phyloP scores from a whole-genome alignment of 2,329 filamentous ascomycete species.

The Claviceps sp. region DNA sequence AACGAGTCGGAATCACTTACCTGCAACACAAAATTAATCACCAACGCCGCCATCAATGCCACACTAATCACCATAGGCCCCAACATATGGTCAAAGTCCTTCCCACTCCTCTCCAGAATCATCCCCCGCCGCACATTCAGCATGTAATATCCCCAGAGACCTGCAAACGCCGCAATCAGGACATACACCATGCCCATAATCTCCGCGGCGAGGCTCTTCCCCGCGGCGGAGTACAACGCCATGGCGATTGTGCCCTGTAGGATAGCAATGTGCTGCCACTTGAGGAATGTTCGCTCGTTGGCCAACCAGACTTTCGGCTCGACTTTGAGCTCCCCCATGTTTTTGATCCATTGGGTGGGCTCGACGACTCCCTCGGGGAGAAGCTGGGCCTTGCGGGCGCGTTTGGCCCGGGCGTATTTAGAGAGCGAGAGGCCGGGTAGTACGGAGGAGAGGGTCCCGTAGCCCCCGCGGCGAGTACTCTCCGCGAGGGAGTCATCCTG shows the following conservation, averaged over 20 bases:
- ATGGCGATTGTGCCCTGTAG: conserved; percentile 74
- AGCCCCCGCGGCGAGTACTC: conserved; percentile 17
- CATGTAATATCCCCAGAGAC: conserved; percentile 77
- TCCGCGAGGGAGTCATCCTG: conserved; percentile 15
- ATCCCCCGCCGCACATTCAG: conserved; percentile 62
- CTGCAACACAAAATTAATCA: conserved; percentile 83
- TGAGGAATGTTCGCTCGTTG: conserved; percentile 95
- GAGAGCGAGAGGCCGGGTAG: conserved; percentile 74
- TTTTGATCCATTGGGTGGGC: conserved; percentile 84
- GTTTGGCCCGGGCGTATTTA: conserved; percentile 52
- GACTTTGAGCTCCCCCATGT: conserved; percentile 78
- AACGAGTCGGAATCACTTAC: conserved; percentile 29
- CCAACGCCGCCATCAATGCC: conserved; percentile 63
- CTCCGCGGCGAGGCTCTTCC: conserved; percentile 62
- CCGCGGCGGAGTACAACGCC: conserved; percentile 78
- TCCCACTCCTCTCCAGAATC: conserved; percentile 76
- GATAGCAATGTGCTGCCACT: conserved; percentile 93
- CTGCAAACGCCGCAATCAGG: conserved; percentile 67
- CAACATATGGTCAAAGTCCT: conserved; percentile 80
- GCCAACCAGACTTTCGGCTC: conserved; percentile 98
- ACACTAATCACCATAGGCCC: conserved; percentile 75
- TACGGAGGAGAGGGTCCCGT: conserved; percentile 53
- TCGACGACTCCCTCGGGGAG: conserved; percentile 73
- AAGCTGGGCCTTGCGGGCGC: conserved; percentile 40
- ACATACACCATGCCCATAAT: conserved; percentile 75